Conservation (phyloP, 2,329 filamentous ascomycete species). For the Trichoderma atrobrunneum region DNA sequence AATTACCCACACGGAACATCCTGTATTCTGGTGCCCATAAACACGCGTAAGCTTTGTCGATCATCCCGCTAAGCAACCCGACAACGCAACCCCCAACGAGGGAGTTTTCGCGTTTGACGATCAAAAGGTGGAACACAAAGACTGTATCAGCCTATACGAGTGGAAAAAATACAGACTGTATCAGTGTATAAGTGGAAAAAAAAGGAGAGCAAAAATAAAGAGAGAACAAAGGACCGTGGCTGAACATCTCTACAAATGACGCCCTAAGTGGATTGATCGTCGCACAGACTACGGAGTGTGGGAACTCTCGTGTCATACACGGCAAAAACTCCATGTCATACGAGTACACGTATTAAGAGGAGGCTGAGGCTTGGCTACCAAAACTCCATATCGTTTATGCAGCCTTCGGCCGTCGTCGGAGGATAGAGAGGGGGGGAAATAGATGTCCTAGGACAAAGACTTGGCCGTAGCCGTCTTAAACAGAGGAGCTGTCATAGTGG, state of each 20-base stretch:
- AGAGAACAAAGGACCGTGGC: background rate
- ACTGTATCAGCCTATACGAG: background rate
- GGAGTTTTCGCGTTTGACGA: background rate
- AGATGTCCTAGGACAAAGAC: background rate
- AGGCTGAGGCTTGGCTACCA: no score
- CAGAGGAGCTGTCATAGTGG: background rate
- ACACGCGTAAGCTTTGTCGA: conserved; percentile 3
- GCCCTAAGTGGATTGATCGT: background rate
- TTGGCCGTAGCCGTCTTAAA: background rate
- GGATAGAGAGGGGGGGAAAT: background rate
- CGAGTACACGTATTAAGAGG: background rate
- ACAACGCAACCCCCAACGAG: background rate
- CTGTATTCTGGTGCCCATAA: background rate
- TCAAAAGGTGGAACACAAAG: background rate
- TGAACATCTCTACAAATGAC: background rate
- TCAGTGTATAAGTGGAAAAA: background rate
- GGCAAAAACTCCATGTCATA: background rate
- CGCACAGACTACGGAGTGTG: background rate
- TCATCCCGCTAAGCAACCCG: background rate
- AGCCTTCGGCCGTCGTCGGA: background rate
- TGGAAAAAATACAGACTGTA: background rate
- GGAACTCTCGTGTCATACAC: background rate
- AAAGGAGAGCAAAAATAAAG: background rate
- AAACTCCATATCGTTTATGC: background rate
- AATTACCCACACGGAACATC: background rate